Evolutionary conservation across 139 green algal species (phyloP).

Genomic region (Pseudopediastrum boryanum): DNA sequence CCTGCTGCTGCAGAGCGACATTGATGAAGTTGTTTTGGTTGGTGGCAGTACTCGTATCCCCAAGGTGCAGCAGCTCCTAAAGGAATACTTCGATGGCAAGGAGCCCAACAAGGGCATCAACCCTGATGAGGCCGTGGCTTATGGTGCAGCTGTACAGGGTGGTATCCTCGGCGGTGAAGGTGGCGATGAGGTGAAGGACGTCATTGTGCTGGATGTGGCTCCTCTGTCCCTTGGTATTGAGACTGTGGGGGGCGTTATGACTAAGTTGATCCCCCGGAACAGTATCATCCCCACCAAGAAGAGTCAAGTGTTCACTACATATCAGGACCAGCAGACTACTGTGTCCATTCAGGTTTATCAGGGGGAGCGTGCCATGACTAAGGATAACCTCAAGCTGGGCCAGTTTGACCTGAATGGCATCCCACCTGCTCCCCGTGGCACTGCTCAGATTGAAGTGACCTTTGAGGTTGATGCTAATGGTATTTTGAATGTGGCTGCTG

Average conservation of each 20-base stretch:
- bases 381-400: conserved; percentile 95
- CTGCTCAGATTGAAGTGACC: conserved; percentile 80
- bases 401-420: conserved; percentile 93
- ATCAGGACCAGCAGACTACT: conserved; percentile 95
- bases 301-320: conserved; percentile 98
- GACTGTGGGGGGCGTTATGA: conserved; percentile 93
- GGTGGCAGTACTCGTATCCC: conserved; percentile 96
- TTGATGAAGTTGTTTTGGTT: conserved; percentile 97
- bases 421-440: conserved; percentile 82
- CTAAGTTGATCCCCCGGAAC: conserved; percentile 93
- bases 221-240: conserved; percentile 94
- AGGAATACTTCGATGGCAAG: conserved; percentile 92
- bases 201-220: conserved; percentile 86
- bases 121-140: conserved; percentile 94
- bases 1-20: too few relatives aligned
- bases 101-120: conserved; percentile 96
- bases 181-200: conserved; percentile 67
- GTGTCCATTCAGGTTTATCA: conserved; percentile 91
- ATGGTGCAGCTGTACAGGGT: conserved; percentile 89
- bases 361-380: conserved; percentile 92
- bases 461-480: conserved; percentile 90
- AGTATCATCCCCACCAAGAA: conserved; percentile 97
- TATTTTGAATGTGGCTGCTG: conserved; percentile 88
- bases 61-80: conserved; percentile 90
- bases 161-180: conserved; percentile 56